phyloP scores from a whole-genome alignment of 257 asterid species.

The Ilex aquifolium region DNA sequence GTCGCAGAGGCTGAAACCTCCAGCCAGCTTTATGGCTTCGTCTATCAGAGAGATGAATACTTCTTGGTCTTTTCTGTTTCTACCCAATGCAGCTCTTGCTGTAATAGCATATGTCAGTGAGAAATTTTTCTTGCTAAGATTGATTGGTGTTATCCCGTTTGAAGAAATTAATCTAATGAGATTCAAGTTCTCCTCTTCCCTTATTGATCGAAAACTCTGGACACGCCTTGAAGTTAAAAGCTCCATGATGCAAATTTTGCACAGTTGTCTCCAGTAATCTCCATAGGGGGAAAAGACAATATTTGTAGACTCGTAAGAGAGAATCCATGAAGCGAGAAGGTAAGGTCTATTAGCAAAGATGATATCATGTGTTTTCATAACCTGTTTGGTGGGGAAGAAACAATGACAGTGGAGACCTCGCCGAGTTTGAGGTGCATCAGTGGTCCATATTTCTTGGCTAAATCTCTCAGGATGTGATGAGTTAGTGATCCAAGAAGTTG shows the following conservation, averaged over 20 bases:
- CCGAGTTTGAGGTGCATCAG: conserved; percentile 21
- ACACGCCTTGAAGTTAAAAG: neutral
- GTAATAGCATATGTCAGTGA: neutral
- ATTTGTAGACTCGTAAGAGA: conserved; percentile 10
- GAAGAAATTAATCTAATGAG: neutral
- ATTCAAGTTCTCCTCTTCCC: neutral
- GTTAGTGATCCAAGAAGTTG: conserved; percentile 16
- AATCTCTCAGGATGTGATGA: conserved; percentile 8
- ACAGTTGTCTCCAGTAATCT: conserved; percentile 4
- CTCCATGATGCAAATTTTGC: neutral
- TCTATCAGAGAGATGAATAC: neutral
- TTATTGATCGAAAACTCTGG: neutral
- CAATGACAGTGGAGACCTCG: conserved; percentile 10
- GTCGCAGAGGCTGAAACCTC: neutral
- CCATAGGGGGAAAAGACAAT: conserved; percentile 14
- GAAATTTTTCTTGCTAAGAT: neutral
- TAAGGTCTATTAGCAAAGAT: conserved; percentile 13
- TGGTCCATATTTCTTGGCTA: conserved; percentile 24
- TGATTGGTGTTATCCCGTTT: neutral
- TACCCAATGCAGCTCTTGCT: neutral
- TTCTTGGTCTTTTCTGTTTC: neutral
- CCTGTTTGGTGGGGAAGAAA: conserved; percentile 18
- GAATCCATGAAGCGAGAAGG: neutral
- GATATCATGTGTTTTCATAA: conserved; percentile 18
- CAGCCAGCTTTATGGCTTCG: neutral